A percentile compares a stretch with the other conserved stretches of the same genome.
phyloP scores from a whole-genome alignment of 2,329 filamentous ascomycete species.

The Pseudohalonectria lignicola region DNA sequence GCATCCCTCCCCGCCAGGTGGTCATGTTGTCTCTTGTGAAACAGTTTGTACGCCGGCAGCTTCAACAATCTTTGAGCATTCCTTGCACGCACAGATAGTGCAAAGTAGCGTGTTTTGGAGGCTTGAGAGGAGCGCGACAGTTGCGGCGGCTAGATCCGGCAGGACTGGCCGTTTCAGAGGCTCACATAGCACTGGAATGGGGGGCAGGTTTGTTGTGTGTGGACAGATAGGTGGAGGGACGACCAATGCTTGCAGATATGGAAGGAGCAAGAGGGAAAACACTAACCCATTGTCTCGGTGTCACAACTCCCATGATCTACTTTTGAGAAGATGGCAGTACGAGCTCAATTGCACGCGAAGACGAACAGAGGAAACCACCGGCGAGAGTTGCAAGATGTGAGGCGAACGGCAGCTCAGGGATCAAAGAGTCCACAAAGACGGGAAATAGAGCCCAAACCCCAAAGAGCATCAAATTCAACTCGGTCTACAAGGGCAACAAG shows the following conservation, averaged over 20 bases:
- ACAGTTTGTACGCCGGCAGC: not conserved
- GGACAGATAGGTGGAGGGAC: too few species aligned
- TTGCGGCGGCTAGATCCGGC: not conserved
- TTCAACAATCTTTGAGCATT: not conserved
- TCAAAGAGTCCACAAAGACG: too few species aligned
- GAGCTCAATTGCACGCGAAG: not conserved
- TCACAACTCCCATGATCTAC: slow-evolving; percentile 13
- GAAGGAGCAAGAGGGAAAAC: too few species aligned
- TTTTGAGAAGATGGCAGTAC: not conserved
- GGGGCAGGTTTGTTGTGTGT: too few species aligned
- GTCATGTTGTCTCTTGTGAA: not conserved
- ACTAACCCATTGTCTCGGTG: slow-evolving; percentile 17
- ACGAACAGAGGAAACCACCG: not conserved
- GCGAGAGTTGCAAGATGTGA: not conserved
- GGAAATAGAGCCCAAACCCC: too few species aligned
- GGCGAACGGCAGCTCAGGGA: too few species aligned
- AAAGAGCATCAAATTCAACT: not conserved
- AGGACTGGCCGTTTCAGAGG: too few species aligned
- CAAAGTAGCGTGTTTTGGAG: too few species aligned
- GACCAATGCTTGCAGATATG: too few species aligned
- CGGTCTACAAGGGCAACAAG: not conserved
- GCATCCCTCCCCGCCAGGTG: not conserved
- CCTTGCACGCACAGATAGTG: not conserved
- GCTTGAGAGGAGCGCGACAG: too few species aligned
- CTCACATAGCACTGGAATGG: not conserved